Conservation (phyloP, 148 eudicot species). For the Salicornia ramosissima region DNA sequence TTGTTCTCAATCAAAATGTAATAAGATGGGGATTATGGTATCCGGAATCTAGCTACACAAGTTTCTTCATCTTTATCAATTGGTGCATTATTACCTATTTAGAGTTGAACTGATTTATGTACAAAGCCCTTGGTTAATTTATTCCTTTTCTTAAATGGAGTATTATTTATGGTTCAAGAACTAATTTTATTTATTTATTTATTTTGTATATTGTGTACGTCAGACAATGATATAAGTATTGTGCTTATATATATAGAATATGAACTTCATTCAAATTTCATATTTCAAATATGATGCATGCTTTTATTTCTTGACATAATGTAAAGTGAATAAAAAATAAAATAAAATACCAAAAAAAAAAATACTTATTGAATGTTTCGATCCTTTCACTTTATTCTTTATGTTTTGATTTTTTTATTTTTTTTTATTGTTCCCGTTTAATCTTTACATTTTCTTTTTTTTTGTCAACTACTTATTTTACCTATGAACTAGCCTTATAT, state of each 20-base stretch:
- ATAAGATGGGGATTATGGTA: slow-evolving; percentile 23
- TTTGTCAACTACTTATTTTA: too few relatives aligned
- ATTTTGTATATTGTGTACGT: not conserved
- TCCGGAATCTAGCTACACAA: slow-evolving; percentile 8
- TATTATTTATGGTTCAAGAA: slow-evolving; percentile 4
- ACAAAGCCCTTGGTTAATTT: slow-evolving; percentile 5
- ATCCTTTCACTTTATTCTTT: too few relatives aligned
- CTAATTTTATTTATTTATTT: slow-evolving; percentile 3
- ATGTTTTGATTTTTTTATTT: too few relatives aligned
- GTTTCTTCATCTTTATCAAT: not conserved
- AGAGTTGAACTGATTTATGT: slow-evolving; percentile 8
- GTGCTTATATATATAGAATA: not conserved
- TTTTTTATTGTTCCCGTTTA: too few relatives aligned
- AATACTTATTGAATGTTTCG: too few relatives aligned
- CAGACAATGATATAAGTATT: not conserved
- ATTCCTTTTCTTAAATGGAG: not conserved
- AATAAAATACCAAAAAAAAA: too few relatives aligned
- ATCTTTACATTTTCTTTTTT: too few relatives aligned
- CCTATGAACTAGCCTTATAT: too few relatives aligned
- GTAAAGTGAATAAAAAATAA: too few relatives aligned
- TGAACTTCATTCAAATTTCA: not conserved
- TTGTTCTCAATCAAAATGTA: slow-evolving; percentile 15
- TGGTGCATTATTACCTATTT: slow-evolving; percentile 5
- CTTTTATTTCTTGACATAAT: too few relatives aligned
- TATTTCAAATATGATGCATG: too few relatives aligned